These are phyloP conservation scores for Mangifera indica DNA, from an alignment of 345 rosid species.

Conservation along the genomic window DNA sequence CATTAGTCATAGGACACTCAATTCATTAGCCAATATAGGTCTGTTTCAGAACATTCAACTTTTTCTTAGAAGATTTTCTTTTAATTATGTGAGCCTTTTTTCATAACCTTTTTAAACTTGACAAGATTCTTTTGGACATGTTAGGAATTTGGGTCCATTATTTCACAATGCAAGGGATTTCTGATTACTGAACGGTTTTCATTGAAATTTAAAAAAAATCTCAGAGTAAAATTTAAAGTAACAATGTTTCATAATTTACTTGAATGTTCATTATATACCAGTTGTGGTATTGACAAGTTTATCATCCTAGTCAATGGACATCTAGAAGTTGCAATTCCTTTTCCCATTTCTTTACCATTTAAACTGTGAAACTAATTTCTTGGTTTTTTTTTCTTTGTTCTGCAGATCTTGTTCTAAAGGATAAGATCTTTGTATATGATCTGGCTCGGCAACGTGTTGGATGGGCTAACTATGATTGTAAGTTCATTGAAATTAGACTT, in stretches of 20 bases:
- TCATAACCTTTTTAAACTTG: background rate
- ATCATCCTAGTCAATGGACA: background rate
- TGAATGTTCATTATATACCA: background rate
- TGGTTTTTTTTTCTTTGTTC: slow-evolving; percentile 14
- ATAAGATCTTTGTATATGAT: slow-evolving; percentile 92
- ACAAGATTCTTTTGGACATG: background rate
- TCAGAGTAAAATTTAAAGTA: background rate
- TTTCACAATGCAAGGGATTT: background rate
- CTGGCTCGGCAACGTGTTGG: slow-evolving; percentile 77
- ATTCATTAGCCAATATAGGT: no score
- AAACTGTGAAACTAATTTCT: background rate
- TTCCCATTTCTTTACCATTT: background rate
- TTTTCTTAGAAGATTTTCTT: background rate
- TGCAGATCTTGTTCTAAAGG: slow-evolving; percentile 91
- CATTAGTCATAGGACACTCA: no score
- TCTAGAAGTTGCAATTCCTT: background rate
- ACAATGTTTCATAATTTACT: background rate
- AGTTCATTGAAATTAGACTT: slow-evolving; percentile 32
- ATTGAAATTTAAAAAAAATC: background rate
- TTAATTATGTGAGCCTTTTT: background rate
- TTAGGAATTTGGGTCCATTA: background rate
- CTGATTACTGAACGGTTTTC: background rate
- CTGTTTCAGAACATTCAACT: background rate
- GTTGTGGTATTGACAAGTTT: background rate
- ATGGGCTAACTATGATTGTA: slow-evolving; percentile 92